Conservation (phyloP, 768 basidiomycete genomes). For the Ramaria sp. region DNA sequence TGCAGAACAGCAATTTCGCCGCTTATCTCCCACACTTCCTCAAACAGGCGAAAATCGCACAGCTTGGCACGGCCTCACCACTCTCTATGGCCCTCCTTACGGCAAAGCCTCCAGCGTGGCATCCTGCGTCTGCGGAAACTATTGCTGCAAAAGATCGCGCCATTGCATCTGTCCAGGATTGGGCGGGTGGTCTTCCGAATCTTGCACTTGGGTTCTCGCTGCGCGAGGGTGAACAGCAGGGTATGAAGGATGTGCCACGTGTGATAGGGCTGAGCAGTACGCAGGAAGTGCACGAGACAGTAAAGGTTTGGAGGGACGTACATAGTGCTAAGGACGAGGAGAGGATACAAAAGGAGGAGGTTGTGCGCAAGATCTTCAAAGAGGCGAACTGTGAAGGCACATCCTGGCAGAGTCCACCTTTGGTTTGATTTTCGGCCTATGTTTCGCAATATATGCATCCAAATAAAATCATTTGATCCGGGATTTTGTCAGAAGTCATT, state of each 20-base stretch:
- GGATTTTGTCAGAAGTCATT: too few relatives aligned
- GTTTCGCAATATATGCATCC: too few relatives aligned
- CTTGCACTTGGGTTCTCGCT: slow-evolving; percentile 70
- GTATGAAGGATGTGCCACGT: slow-evolving; percentile 39
- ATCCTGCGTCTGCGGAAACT: slow-evolving; percentile 54
- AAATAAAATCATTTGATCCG: too few relatives aligned
- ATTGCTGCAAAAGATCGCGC: slow-evolving; percentile 32
- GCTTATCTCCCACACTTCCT: slow-evolving; percentile 47
- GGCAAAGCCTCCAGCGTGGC: slow-evolving; percentile 51
- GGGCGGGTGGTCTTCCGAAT: slow-evolving; percentile 40
- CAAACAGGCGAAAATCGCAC: slow-evolving; percentile 51
- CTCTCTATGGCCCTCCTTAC: slow-evolving; percentile 77
- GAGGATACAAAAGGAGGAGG: slow-evolving; percentile 34
- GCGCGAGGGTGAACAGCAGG: slow-evolving; percentile 18
- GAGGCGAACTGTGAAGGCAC: slow-evolving; percentile 45
- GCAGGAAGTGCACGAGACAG: slow-evolving; percentile 63
- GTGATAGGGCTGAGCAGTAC: slow-evolving; percentile 65
- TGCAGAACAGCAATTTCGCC: slow-evolving; percentile 57
- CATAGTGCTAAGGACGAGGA: slow-evolving; percentile 25
- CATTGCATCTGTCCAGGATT: slow-evolving; percentile 19
- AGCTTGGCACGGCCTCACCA: slow-evolving; percentile 71
- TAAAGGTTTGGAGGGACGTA: slow-evolving; percentile 57
- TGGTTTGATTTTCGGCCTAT: not conserved
- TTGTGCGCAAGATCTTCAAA: slow-evolving; percentile 33
- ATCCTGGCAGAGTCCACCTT: slow-evolving; percentile 59